These are phyloP conservation scores for Tolypocladium cylindrosporum DNA, from an alignment of 2,329 filamentous ascomycete species.

Conservation along the genomic window DNA sequence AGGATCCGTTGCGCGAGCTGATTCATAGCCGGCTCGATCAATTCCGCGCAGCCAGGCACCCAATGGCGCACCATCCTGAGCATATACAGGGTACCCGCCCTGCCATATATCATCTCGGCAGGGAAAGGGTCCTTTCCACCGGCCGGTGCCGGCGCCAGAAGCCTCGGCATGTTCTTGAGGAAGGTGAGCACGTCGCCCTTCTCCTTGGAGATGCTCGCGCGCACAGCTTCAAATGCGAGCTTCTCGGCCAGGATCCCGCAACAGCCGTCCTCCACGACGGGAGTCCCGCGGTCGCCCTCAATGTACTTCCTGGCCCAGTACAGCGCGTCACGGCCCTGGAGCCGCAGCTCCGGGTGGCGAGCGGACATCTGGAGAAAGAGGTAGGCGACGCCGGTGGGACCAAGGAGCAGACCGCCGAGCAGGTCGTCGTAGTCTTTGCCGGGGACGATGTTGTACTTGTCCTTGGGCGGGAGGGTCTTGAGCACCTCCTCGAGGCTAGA, in stretches of 20 bases:
- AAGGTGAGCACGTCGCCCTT: constrained; percentile 25
- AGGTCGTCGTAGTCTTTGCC: constrained; percentile 9
- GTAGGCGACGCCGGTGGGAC: constrained; percentile 46
- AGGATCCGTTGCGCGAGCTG: constrained; percentile 52
- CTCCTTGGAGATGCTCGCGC: constrained; percentile 30
- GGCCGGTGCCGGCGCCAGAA: constrained; percentile 15
- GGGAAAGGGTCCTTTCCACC: constrained; percentile 25
- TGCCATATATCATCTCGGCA: constrained; percentile 58
- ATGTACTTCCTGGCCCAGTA: constrained; percentile 41
- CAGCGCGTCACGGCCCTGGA: constrained; percentile 29
- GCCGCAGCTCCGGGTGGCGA: constrained; percentile 29
- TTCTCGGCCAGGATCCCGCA: constrained; percentile 42
- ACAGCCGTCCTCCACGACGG: constrained; percentile 26
- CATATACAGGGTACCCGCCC: constrained; percentile 58
- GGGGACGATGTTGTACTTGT: constrained; percentile 14
- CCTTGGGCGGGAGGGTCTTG: constrained; percentile 23
- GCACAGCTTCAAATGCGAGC: constrained; percentile 34
- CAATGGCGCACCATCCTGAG: constrained; percentile 51
- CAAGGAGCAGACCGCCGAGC: constrained; percentile 39
- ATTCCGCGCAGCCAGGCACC: constrained; percentile 37
- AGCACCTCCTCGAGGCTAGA: constrained; percentile 27
- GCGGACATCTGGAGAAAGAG: constrained; percentile 40
- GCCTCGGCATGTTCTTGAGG: constrained; percentile 25
- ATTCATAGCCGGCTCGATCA: constrained; percentile 42
- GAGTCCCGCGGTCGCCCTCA: constrained; percentile 22